Evolutionary conservation across 208 protist species (phyloP).

Genomic region (Trypanosomatidae sp.): DNA sequence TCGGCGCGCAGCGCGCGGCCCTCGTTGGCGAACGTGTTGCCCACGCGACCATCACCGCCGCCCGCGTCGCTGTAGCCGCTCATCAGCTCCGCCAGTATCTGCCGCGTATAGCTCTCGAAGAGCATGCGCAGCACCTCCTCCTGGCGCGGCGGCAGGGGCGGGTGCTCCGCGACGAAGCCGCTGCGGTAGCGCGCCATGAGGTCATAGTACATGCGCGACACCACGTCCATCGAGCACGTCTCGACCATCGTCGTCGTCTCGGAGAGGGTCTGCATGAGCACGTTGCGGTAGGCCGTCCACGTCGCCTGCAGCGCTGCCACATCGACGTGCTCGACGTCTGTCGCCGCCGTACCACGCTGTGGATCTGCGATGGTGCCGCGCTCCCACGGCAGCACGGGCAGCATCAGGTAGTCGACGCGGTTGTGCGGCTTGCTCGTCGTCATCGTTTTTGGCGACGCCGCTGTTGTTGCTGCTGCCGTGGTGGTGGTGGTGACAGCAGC

Average conservation of each 20-base stretch:
- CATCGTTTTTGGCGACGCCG: too few relatives aligned
- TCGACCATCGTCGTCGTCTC: constrained; percentile 78
- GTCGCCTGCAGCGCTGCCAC: constrained; percentile 69
- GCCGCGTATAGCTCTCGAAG: constrained; percentile 81
- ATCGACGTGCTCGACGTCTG: constrained; percentile 56
- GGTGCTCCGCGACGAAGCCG: constrained; percentile 67
- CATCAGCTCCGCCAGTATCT: constrained; percentile 81
- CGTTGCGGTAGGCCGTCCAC: constrained; percentile 59
- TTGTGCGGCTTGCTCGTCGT: too few relatives aligned
- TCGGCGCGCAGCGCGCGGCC: constrained; percentile 53
- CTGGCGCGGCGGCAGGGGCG: constrained; percentile 47
- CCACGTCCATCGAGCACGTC: constrained; percentile 64
- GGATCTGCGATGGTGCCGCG: constrained; percentile 75
- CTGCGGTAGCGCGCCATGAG: constrained; percentile 58
- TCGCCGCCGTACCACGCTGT: constrained; percentile 53
- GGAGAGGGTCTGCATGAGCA: constrained; percentile 68
- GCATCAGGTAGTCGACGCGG: too few relatives aligned
- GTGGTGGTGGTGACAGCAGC: too few relatives aligned
- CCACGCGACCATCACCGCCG: too few relatives aligned
- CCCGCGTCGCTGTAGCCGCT: too few relatives aligned
- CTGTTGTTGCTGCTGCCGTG: too few relatives aligned
- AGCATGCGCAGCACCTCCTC: constrained; percentile 62
- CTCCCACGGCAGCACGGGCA: constrained; percentile 79
- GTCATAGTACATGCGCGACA: constrained; percentile 69
- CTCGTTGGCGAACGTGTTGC: too few relatives aligned